Percentiles rank a stretch among this genome's conserved stretches.
Evolutionary conservation across 2,329 filamentous ascomycete species (phyloP).

Genomic region (Macrophomina pseudophaseolina): DNA sequence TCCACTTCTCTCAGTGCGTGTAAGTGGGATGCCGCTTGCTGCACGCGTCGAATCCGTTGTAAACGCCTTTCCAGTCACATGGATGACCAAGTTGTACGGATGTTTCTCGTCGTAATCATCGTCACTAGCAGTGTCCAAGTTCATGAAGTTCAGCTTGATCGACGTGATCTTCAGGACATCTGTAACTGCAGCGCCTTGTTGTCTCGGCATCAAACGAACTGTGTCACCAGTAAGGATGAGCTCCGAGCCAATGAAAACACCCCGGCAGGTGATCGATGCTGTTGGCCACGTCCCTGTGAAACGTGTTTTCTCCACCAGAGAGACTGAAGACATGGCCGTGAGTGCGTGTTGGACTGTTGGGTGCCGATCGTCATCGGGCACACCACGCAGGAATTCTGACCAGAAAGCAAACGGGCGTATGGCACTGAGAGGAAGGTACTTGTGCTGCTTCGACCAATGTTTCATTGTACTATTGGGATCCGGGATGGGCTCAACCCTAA

Average conservation of each 20-base stretch:
- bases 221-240: slow-evolving; percentile 60
- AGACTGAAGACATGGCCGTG: slow-evolving; percentile 58
- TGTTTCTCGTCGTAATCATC: slow-evolving; percentile 53
- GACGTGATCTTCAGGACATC: slow-evolving; percentile 61
- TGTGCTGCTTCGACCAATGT: slow-evolving; percentile 57
- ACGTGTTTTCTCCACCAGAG: slow-evolving; percentile 57
- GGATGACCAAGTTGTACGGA: slow-evolving; percentile 54
- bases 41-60: slow-evolving; percentile 30
- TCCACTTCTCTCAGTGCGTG: background rate
- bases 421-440: slow-evolving; percentile 59
- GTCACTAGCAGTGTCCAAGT: slow-evolving; percentile 54
- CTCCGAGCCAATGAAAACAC: slow-evolving; percentile 63
- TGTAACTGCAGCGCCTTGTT: slow-evolving; percentile 40
- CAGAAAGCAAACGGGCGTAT: slow-evolving; percentile 62
- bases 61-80: slow-evolving; percentile 54
- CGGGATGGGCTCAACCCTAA: slow-evolving; percentile 63
- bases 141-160: slow-evolving; percentile 57
- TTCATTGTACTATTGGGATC: slow-evolving; percentile 58
- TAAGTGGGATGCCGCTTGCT: slow-evolving; percentile 27
- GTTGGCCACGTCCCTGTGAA: slow-evolving; percentile 62
- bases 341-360: slow-evolving; percentile 61
- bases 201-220: slow-evolving; percentile 53
- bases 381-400: slow-evolving; percentile 53
- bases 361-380: slow-evolving; percentile 52
- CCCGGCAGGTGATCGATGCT: slow-evolving; percentile 58